A percentile compares a stretch with the other conserved stretches of the same genome.
phyloP scores from a whole-genome alignment of 176 grass and related monocot species.

The Oryza nivara region DNA sequence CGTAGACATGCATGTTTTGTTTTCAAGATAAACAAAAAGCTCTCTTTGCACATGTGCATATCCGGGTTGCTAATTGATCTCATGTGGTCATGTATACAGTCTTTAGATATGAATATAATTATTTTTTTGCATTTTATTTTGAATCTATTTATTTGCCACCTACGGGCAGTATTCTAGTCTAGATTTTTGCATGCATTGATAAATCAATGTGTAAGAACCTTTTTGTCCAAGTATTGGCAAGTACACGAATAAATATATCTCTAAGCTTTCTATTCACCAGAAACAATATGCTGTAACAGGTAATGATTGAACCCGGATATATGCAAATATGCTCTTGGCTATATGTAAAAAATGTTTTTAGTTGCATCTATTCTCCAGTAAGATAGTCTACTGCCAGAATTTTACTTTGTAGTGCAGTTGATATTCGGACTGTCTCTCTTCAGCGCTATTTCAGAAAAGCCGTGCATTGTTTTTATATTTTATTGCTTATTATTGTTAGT shows the following conservation, averaged over 20 bases:
- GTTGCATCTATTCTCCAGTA: background rate
- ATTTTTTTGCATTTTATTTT: no score
- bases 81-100: background rate
- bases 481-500: background rate
- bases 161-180: no score
- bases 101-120: background rate
- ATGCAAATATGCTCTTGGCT: background rate
- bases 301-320: background rate
- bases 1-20: no score
- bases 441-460: background rate
- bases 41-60: background rate
- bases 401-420: constrained; percentile 10
- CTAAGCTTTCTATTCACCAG: constrained; percentile 19
- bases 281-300: constrained; percentile 35
- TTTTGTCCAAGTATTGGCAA: constrained; percentile 3
- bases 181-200: background rate
- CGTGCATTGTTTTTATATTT: background rate
- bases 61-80: background rate
- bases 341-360: background rate
- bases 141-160: no score
- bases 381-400: background rate
- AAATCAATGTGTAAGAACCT: background rate
- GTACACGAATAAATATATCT: constrained; percentile 11
- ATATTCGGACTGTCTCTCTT: background rate
- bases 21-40: no score